A percentile compares a stretch with the other conserved stretches of the same genome.
Evolutionary conservation across 2,329 filamentous ascomycete species (phyloP).

Genomic region (Xylaria sp.): DNA sequence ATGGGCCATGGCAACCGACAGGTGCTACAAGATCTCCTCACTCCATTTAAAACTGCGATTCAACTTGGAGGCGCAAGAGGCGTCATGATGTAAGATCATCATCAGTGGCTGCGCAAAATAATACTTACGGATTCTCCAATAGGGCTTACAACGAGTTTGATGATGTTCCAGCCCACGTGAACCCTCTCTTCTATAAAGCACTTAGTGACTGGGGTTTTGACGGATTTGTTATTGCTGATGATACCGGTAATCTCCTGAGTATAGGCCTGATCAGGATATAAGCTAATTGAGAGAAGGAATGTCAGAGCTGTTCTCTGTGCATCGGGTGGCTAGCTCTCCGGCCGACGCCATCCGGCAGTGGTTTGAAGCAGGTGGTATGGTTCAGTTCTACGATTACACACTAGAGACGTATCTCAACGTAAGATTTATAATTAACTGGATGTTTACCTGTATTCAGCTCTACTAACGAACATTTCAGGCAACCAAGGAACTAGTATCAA

Average conservation of each 20-base stretch:
- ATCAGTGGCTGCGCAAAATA: not conserved
- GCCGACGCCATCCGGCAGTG: slow-evolving; percentile 55
- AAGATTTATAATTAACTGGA: slow-evolving; percentile 42
- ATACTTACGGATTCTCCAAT: slow-evolving; percentile 6
- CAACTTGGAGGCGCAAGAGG: slow-evolving; percentile 55
- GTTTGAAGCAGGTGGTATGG: slow-evolving; percentile 57
- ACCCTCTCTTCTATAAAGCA: slow-evolving; percentile 52
- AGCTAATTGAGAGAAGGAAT: slow-evolving; percentile 44
- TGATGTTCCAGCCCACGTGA: slow-evolving; percentile 53
- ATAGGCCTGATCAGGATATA: too few species aligned
- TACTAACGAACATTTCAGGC: slow-evolving; percentile 40
- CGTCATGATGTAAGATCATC: slow-evolving; percentile 53
- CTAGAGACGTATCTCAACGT: slow-evolving; percentile 52
- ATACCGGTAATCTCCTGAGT: slow-evolving; percentile 48
- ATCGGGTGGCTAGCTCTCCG: slow-evolving; percentile 52
- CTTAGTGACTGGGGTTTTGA: slow-evolving; percentile 54
- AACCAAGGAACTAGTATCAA: slow-evolving; percentile 50
- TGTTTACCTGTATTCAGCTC: slow-evolving; percentile 48
- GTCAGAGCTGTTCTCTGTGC: slow-evolving; percentile 48
- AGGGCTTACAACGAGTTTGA: slow-evolving; percentile 56
- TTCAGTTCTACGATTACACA: slow-evolving; percentile 58
- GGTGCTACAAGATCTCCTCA: slow-evolving; percentile 54
- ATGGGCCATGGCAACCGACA: slow-evolving; percentile 57
- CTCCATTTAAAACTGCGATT: slow-evolving; percentile 56
- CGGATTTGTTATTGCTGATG: slow-evolving; percentile 55